phyloP scores from a whole-genome alignment of 2,329 filamentous ascomycete species.

The Talaromyces sp. region DNA sequence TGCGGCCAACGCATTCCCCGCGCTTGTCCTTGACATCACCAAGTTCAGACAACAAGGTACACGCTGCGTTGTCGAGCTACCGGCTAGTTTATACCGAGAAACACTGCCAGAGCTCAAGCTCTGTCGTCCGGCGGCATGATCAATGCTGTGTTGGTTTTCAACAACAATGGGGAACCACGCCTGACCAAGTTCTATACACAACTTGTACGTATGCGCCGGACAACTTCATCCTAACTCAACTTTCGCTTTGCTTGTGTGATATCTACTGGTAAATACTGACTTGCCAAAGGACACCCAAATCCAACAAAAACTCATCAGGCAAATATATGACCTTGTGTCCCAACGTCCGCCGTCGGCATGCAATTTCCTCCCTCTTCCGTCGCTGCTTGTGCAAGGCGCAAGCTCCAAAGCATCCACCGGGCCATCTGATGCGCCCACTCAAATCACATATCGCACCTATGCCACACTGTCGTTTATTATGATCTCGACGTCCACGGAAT shows the following conservation, averaged over 20 bases:
- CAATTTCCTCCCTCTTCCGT: conserved; percentile 86
- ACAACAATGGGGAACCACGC: conserved; percentile 92
- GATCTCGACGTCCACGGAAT: conserved; percentile 94
- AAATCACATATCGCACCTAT: conserved; percentile 97
- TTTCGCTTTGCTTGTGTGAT: background rate
- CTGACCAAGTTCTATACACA: conserved; percentile 99
- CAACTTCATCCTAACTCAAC: background rate
- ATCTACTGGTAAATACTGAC: conserved; percentile 1
- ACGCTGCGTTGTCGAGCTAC: background rate
- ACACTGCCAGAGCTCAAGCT: background rate
- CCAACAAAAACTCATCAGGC: conserved; percentile 91
- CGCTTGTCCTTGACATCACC: background rate
- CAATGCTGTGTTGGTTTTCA: conserved; percentile 97
- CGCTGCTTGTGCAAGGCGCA: conserved; percentile 53
- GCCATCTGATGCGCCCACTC: conserved; percentile 82
- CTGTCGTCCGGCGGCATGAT: conserved; percentile 61
- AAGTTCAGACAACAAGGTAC: background rate
- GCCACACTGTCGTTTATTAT: conserved; percentile 98
- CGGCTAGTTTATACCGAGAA: background rate
- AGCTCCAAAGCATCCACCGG: conserved; percentile 44
- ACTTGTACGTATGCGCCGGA: conserved; percentile 54
- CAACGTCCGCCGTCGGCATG: conserved; percentile 88
- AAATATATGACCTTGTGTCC: conserved; percentile 94
- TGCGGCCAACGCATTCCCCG: background rate
- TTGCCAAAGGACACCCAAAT: conserved; percentile 79